These are phyloP conservation scores for Scheffersomyces amazonensis DNA, from an alignment of 805 yeast genomes.

Conservation along the genomic window DNA sequence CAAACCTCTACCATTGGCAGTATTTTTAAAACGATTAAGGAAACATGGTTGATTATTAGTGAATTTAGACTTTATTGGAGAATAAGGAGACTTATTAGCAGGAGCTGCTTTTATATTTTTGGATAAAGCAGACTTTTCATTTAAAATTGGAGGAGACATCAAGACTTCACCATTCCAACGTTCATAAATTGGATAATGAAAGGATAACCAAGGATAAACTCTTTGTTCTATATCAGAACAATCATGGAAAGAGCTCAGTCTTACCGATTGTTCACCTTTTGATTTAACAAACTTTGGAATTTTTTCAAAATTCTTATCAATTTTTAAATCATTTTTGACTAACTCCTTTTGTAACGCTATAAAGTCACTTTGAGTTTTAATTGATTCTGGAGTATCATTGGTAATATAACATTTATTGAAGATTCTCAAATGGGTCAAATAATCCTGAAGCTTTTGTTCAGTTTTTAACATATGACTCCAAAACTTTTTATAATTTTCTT, in stretches of 20 bases:
- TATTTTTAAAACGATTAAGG: conserved; percentile 21
- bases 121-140: conserved; percentile 1
- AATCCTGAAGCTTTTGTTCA: background rate
- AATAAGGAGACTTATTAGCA: background rate
- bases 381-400: conserved; percentile 12
- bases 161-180: conserved; percentile 36
- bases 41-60: conserved; percentile 11
- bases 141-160: conserved; percentile 21
- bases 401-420: conserved; percentile 41
- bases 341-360: conserved; percentile 10
- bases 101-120: background rate
- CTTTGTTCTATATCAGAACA: conserved; percentile 33
- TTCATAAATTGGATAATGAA: conserved; percentile 33
- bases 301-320: background rate
- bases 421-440: conserved; percentile 11
- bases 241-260: conserved; percentile 6
- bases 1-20: conserved; percentile 41
- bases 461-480: conserved; percentile 16
- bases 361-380: conserved; percentile 6
- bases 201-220: conserved; percentile 40
- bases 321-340: background rate
- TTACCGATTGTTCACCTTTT: background rate
- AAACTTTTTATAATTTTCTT: conserved; percentile 23
- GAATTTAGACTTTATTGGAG: background rate
- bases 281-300: background rate